A percentile compares a stretch with the other conserved stretches of the same genome.
These are phyloP conservation scores for Colletotrichum abscissum DNA, from an alignment of 2,329 filamentous ascomycete species.

Conservation along the genomic window DNA sequence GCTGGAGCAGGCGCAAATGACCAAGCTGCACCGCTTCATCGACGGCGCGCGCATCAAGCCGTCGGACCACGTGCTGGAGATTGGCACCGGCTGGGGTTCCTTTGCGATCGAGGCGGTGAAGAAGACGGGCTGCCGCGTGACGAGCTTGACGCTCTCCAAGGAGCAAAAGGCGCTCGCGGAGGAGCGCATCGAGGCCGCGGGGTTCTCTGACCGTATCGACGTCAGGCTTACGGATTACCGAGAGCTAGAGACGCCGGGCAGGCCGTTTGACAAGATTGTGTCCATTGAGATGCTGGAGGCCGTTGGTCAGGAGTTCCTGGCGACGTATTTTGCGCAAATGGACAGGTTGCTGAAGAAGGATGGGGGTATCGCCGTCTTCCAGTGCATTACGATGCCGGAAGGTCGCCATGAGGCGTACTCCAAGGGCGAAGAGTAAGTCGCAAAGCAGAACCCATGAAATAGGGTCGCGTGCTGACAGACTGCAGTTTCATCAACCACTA, in stretches of 20 bases:
- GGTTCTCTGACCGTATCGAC: conserved; percentile 69
- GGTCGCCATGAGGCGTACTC: conserved; percentile 73
- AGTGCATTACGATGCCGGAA: conserved; percentile 83
- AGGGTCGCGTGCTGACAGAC: conserved; percentile 10
- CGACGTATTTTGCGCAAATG: conserved; percentile 75
- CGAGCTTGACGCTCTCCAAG: conserved; percentile 73
- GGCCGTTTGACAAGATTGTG: conserved; percentile 75
- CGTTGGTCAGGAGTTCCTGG: conserved; percentile 75
- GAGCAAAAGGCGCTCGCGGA: conserved; percentile 79
- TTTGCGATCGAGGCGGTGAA: conserved; percentile 78
- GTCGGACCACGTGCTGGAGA: conserved; percentile 78
- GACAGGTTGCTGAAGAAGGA: conserved; percentile 73
- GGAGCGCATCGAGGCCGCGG: conserved; percentile 69
- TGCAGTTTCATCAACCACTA: conserved; percentile 77
- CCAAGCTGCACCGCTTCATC: conserved; percentile 75
- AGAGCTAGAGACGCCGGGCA: conserved; percentile 63
- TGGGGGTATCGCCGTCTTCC: conserved; percentile 76
- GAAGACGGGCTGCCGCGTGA: conserved; percentile 75
- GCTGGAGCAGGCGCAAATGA: conserved; percentile 74
- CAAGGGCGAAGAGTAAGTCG: conserved; percentile 69
- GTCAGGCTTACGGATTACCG: conserved; percentile 78
- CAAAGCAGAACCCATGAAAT: not conserved
- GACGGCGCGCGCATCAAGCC: conserved; percentile 71
- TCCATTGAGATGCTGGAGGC: conserved; percentile 85
- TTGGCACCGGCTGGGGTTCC: conserved; percentile 81